Percentiles rank a stretch among this genome's conserved stretches.
Evolutionary conservation across 192 early-diverging fungal species (phyloP).

Genomic region (Radiomyces spectabilis): DNA sequence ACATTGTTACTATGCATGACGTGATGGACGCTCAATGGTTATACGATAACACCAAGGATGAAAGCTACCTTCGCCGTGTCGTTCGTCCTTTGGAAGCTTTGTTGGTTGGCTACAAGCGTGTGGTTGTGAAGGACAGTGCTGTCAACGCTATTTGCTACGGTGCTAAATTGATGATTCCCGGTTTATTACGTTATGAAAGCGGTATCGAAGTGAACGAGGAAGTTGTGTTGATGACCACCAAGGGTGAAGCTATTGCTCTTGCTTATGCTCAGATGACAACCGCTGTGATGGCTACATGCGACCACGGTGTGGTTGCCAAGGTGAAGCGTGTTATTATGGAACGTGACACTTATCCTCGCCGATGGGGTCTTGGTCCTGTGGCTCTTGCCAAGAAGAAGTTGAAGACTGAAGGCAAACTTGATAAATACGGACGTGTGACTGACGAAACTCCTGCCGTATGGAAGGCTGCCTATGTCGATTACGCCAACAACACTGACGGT

Average conservation of each 20-base stretch:
- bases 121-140: conserved; percentile 97
- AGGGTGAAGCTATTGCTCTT: conserved; percentile 99
- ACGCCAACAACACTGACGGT: conserved; percentile 30
- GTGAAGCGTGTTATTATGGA: conserved; percentile 99
- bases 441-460: conserved; percentile 79
- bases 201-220: conserved; percentile 96
- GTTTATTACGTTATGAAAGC: conserved; percentile 91
- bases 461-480: conserved; percentile 77
- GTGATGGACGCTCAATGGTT: conserved; percentile 98
- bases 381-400: conserved; percentile 97
- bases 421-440: conserved; percentile 91
- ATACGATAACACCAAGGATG: conserved; percentile 96
- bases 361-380: conserved; percentile 96
- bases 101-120: conserved; percentile 90
- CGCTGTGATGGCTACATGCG: conserved; percentile 76
- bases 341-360: conserved; percentile 96
- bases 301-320: conserved; percentile 83
- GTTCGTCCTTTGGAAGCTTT: conserved; percentile 93
- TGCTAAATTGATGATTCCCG: conserved; percentile 98
- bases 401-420: conserved; percentile 95
- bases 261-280: conserved; percentile 97
- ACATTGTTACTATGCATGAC: conserved; percentile 98
- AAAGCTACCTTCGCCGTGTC: conserved; percentile 90
- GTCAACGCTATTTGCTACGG: conserved; percentile 99
- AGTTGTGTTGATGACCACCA: conserved; percentile 98